Evolutionary conservation across 192 early-diverging fungal genomes (phyloP).

Genomic region (Lunasporangiospora selenospora): DNA sequence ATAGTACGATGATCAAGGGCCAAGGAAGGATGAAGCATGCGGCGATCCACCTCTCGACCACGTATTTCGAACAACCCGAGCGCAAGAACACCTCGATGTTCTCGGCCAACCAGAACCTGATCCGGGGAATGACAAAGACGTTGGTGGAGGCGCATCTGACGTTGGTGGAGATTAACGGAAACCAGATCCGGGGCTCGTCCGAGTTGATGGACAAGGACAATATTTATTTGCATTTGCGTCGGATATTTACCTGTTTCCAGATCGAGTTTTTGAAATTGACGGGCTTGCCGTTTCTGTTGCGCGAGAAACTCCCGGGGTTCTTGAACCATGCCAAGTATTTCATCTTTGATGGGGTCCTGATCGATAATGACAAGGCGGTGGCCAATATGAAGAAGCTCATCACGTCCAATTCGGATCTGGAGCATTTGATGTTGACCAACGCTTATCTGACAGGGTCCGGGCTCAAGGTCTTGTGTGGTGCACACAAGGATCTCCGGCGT

Average conservation of each 20-base stretch:
- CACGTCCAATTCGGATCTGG: conserved; percentile 37
- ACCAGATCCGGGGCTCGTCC: conserved; percentile 22
- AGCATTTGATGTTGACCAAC: conserved; percentile 13
- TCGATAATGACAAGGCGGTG: conserved; percentile 44
- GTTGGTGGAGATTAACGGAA: conserved; percentile 36
- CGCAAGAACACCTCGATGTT: conserved; percentile 14
- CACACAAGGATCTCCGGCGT: conserved; percentile 34
- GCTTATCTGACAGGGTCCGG: conserved; percentile 29
- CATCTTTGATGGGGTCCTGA: conserved; percentile 31
- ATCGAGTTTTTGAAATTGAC: conserved; percentile 33
- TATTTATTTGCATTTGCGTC: conserved; percentile 39
- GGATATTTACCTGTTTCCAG: conserved; percentile 27
- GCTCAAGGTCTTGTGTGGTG: conserved; percentile 28
- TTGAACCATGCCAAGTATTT: conserved; percentile 18
- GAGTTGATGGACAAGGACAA: conserved; percentile 45
- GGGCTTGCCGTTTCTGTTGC: conserved; percentile 26
- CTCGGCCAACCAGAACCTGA: conserved; percentile 20
- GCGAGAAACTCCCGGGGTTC: conserved; percentile 27
- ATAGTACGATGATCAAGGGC: conserved; percentile 16
- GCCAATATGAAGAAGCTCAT: conserved; percentile 45
- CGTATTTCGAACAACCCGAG: conserved; percentile 29
- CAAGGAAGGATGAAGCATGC: conserved; percentile 20
- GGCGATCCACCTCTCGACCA: conserved; percentile 12
- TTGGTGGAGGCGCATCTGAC: conserved; percentile 32
- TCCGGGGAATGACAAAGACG: conserved; percentile 14